Base-by-base conservation (phyloP, 2,329 filamentous ascomycete genomes). In the Aspergillus oerlinghausenensis region DNA sequence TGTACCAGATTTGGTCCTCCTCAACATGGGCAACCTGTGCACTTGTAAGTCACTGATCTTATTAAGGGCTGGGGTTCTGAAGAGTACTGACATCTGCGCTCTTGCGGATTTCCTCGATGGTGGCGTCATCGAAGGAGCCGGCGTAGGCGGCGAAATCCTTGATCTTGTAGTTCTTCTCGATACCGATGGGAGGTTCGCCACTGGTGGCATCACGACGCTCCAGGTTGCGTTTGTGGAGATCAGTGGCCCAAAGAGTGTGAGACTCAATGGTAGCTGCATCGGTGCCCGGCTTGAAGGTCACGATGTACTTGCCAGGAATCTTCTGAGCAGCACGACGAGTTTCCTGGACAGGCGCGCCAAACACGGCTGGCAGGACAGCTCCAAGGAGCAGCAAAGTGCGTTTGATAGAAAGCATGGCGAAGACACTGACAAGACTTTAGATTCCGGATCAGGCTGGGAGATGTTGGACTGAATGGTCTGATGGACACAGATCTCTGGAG, bases 111-210 rank as follows among this genome's bases (percentile, higher is more conserved):
- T 72, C 67, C 45, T 67, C 68, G 32, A 77, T 69, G 28, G 70
- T 78, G 42, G 68, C 69, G 11, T 72, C 71, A 60, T 80, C 78
- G 57, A 81, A 79, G 28, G 74, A 70, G 19, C 74, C 76, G 7
- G 73, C 66, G 49, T 79, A 78, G 21, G 67, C 76, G 50, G 75
- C 75, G 65, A 77, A 79, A 49, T 70, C 65, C 43, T 70, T 65
- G 63, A 80, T 75, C 43, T 67, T 68, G 66, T 74, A 80, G 14
- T 70, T 73, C 61, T 75, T 74, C 62, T 78, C 73, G 9, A 81
- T 64, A 53, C 73, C 55, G 42, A 49, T n/a, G 49, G 55, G 51
- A 50, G 60, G 26, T 65, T 70, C 55, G 1, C 48, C 47, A 5
- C 50, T 54, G 25, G 52, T n/a, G 23, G 48, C 19, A 52, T 42